These are phyloP conservation scores for Claviceps sp. DNA, from an alignment of 2,329 filamentous ascomycete genomes.

Conservation along the genomic window DNA sequence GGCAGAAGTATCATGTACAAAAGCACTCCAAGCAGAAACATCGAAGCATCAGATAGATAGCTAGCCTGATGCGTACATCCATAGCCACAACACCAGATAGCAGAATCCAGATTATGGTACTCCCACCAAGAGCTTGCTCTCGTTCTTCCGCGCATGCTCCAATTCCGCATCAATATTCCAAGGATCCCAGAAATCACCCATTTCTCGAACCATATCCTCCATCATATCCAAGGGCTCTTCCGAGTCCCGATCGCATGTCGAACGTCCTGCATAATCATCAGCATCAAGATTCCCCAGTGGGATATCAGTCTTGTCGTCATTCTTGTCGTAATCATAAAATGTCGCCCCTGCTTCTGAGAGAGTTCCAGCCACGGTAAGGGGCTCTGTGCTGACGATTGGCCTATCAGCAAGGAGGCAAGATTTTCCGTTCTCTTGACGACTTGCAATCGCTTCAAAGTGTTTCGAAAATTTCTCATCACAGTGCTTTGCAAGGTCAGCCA, in stretches of 20 bases:
- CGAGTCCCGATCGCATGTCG: constrained; percentile 9
- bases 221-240: constrained; percentile 23
- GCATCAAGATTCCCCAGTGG: background rate
- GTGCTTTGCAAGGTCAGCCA: constrained; percentile 20
- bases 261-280: background rate
- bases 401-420: constrained; percentile 24
- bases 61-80: background rate
- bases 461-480: constrained; percentile 26
- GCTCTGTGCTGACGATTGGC: constrained; percentile 18
- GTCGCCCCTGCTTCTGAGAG: constrained; percentile 14
- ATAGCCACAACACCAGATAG: background rate
- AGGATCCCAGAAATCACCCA: constrained; percentile 21
- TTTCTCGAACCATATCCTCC: constrained; percentile 23
- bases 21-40: background rate
- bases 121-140: background rate
- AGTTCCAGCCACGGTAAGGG: constrained; percentile 14
- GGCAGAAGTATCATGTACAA: background rate
- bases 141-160: constrained; percentile 14
- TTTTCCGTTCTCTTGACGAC: constrained; percentile 19
- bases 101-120: background rate
- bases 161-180: constrained; percentile 25
- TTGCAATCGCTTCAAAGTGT: constrained; percentile 35
- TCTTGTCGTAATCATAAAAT: background rate
- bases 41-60: background rate
- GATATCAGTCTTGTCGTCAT: background rate